Conservation (phyloP, 768 basidiomycete genomes). For the Suillus paluster region DNA sequence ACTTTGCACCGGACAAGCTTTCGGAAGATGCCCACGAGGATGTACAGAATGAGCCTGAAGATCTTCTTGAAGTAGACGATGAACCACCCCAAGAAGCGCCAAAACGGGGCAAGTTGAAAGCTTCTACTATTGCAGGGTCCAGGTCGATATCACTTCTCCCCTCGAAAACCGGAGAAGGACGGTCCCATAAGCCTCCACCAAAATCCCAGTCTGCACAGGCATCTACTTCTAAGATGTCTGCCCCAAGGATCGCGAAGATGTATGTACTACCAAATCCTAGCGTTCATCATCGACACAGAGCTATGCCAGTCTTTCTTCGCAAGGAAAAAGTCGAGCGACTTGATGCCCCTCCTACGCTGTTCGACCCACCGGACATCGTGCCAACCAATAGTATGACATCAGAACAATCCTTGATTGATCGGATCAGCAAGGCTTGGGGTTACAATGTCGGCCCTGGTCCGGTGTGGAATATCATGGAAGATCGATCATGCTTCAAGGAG, state of each 20-base stretch:
- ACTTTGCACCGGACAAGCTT: slow-evolving; percentile 52
- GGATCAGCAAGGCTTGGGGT: slow-evolving; percentile 71
- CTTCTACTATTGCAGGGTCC: slow-evolving; percentile 5
- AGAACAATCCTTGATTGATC: slow-evolving; percentile 49
- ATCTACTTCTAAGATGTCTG: slow-evolving; percentile 13
- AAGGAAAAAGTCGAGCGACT: slow-evolving; percentile 65
- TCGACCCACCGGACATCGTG: slow-evolving; percentile 44
- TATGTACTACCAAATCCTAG: slow-evolving; percentile 67
- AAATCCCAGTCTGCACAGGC: slow-evolving; percentile 13
- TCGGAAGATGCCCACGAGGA: slow-evolving; percentile 33
- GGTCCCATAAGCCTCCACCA: slow-evolving; percentile 25
- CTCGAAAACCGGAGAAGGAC: slow-evolving; percentile 19
- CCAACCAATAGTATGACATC: slow-evolving; percentile 64
- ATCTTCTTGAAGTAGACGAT: slow-evolving; percentile 33
- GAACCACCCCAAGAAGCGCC: slow-evolving; percentile 22
- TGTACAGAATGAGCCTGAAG: slow-evolving; percentile 35
- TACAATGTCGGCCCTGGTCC: slow-evolving; percentile 78
- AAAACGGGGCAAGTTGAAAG: slow-evolving; percentile 19
- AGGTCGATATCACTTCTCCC: slow-evolving; percentile 1
- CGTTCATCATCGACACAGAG: slow-evolving; percentile 74
- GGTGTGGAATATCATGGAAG: slow-evolving; percentile 79
- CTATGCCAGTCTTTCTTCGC: slow-evolving; percentile 60
- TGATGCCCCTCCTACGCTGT: slow-evolving; percentile 50
- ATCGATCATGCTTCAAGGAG: slow-evolving; percentile 80
- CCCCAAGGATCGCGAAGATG: slow-evolving; percentile 41